phyloP scores from a whole-genome alignment of 192 early-diverging fungal species.

The Coemansia sp. region DNA sequence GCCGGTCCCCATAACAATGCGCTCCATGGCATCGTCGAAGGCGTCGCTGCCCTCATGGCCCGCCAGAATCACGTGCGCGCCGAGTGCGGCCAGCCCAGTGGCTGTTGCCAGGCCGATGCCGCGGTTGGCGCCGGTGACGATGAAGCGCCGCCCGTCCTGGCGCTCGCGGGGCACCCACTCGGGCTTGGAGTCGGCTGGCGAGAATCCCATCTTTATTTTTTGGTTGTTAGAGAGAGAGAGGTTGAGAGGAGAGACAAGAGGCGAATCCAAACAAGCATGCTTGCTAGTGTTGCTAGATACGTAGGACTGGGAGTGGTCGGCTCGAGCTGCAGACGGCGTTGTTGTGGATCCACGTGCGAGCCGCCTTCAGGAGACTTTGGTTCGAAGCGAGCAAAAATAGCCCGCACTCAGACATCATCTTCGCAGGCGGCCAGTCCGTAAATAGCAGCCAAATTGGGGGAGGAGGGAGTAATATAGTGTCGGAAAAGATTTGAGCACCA shows the following conservation, averaged over 20 bases:
- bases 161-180: conserved; percentile 47
- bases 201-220: conserved; percentile 43
- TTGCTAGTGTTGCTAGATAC: background rate
- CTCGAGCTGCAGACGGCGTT: background rate
- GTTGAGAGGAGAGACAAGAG: background rate
- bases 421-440: background rate
- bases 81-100: conserved; percentile 41
- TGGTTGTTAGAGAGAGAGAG: background rate
- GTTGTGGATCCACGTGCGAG: conserved; percentile 6
- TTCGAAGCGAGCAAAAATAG: too few species aligned
- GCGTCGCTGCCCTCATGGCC: conserved; percentile 43
- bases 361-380: background rate
- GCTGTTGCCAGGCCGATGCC: conserved; percentile 53
- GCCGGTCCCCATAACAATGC: conserved; percentile 42
- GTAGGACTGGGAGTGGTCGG: background rate
- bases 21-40: conserved; percentile 49
- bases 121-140: conserved; percentile 54
- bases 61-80: conserved; percentile 45
- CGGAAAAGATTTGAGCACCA: background rate
- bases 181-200: conserved; percentile 24
- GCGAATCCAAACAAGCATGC: background rate
- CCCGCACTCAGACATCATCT: too few species aligned
- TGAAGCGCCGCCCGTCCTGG: conserved; percentile 41
- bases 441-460: background rate
- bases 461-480: background rate